Evolutionary conservation across 345 rosid species (phyloP), one percentile per base, ranked within the genome.

Genomic region (Hibiscus mutabilis): DNA sequence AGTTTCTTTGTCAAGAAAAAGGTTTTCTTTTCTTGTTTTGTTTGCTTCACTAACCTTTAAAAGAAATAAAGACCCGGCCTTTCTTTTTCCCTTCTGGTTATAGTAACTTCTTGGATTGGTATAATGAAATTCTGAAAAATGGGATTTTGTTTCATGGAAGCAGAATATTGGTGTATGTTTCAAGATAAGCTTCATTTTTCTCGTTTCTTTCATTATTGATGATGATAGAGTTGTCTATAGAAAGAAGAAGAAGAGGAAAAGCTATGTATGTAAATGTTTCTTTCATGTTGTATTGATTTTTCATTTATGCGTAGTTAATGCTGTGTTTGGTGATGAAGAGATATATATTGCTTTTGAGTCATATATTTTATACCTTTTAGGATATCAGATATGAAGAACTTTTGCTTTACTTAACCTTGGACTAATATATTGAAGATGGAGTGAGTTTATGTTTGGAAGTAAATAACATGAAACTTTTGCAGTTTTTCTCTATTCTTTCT

Each of bases 101-200:
- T 29, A 4, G 65, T 29, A 31, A 13, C 55, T 65, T 73, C 52
- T 70, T 74, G 35, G 68, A 76, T 75, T 65, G 73, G 35, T 58
- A 1, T 14, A 53, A 60, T 69, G 63, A 55, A 78, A 68, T 79
- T 66, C 74, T 67, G 24, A 58, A 67, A 47, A 21, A 15, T 53
- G 75, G 72, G 60, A 67, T 66, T 66, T 64, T 47, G 70, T 66
- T 42, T 65, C 49, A 67, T 58, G 62, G 75, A 73, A 73, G 64
- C 80, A 75, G 60, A 42, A 55, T 52, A 31, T 29, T 61, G 79
- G 49, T 66, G 58, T 33, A 56, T 71, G 59, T 49, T 75, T 1
- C 60, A 67, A 79, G 82, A 83, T 81, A 59, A 37, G 79, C 60
- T 75, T 69, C 70, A 25, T 66, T 61, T 66, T 40, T 67, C 53